phyloP scores from a whole-genome alignment of 139 green algal species.

The Volvox reticuliferus region DNA sequence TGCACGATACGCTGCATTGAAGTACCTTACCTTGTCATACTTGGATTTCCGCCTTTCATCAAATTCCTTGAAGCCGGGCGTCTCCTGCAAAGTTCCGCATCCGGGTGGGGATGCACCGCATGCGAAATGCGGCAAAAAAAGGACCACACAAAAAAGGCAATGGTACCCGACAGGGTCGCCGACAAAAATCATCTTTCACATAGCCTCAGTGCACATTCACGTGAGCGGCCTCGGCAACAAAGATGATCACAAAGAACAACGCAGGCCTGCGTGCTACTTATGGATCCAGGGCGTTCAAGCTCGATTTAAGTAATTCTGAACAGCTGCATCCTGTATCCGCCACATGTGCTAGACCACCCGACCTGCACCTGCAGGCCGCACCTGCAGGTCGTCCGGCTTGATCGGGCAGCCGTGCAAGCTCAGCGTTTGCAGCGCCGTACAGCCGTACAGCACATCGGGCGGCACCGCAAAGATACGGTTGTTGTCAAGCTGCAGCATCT shows the following conservation, averaged over 20 bases:
- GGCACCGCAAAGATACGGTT: constrained; percentile 79
- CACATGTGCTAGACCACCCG: no score
- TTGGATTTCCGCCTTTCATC: constrained; percentile 74
- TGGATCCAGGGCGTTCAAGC: neutral
- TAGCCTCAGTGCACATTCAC: neutral
- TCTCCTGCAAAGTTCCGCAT: constrained; percentile 50
- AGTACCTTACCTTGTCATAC: constrained; percentile 63
- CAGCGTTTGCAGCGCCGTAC: constrained; percentile 77
- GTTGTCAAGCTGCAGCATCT: constrained; percentile 66
- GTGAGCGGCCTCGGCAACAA: neutral
- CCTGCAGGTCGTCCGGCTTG: constrained; percentile 53
- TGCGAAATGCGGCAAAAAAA: neutral
- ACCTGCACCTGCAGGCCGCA: no score
- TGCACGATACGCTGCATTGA: neutral
- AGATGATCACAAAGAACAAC: neutral
- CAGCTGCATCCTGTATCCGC: neutral
- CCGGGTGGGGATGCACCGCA: neutral
- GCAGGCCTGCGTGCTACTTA: no score
- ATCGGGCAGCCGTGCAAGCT: constrained; percentile 82
- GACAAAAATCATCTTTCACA: neutral
- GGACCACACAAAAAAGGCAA: neutral
- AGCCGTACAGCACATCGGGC: constrained; percentile 71
- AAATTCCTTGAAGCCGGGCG: constrained; percentile 67
- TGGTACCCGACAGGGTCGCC: no score
- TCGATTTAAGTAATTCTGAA: neutral